Percentiles rank a stretch among this genome's conserved stretches.
Conservation (phyloP, 805 yeast genomes). For the Yamadazyma scolyti region DNA sequence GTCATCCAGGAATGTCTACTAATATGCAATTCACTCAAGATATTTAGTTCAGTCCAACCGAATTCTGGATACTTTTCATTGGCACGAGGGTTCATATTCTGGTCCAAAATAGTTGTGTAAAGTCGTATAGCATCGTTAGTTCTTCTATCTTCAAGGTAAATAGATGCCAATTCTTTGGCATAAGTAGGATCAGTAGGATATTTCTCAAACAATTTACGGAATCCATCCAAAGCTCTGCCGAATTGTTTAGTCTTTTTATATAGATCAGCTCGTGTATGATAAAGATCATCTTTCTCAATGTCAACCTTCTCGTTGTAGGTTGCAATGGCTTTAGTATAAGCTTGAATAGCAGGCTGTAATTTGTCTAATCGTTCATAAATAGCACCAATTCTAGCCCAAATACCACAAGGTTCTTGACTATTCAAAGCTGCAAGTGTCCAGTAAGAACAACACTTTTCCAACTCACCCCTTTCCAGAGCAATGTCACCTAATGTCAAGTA, state of each 20-base stretch:
- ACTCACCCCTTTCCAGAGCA: constrained; percentile 60
- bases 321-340: constrained; percentile 48
- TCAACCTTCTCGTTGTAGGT: constrained; percentile 8
- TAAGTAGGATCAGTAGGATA: constrained; percentile 60
- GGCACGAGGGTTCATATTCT: constrained; percentile 42
- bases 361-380: constrained; percentile 63
- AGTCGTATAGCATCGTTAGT: constrained; percentile 71
- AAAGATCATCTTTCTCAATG: constrained; percentile 24
- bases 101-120: constrained; percentile 60
- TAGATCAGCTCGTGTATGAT: constrained; percentile 63
- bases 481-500: constrained; percentile 88
- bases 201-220: constrained; percentile 50
- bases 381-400: constrained; percentile 78
- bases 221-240: constrained; percentile 72
- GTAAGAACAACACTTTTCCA: constrained; percentile 70
- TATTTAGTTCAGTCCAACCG: constrained; percentile 87
- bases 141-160: constrained; percentile 53
- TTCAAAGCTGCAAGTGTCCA: constrained; percentile 82
- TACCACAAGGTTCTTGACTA: constrained; percentile 68
- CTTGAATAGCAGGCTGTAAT: constrained; percentile 71
- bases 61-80: constrained; percentile 45
- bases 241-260: constrained; percentile 63
- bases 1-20: constrained; percentile 59
- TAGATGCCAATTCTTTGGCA: constrained; percentile 54
- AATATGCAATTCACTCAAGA: constrained; percentile 75